A percentile compares a stretch with the other conserved stretches of the same genome.
Evolutionary conservation across 2,329 filamentous ascomycete genomes (phyloP).

Genomic region (Hymenoscyphus fraxineus): DNA sequence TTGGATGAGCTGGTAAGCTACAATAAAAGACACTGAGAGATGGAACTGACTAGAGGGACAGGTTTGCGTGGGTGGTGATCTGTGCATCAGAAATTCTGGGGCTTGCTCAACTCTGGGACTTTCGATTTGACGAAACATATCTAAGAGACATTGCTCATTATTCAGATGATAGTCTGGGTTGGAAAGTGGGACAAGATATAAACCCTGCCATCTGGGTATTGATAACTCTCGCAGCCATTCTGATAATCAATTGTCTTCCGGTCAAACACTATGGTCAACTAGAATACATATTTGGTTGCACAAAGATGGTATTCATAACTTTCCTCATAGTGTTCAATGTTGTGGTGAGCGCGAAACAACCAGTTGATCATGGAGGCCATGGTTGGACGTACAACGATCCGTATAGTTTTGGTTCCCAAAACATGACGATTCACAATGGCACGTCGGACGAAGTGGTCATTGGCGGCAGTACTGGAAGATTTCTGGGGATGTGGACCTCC

Average conservation of each 20-base stretch:
- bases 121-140: conserved; percentile 36
- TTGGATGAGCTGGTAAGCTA: conserved; percentile 42
- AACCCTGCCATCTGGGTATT: conserved; percentile 40
- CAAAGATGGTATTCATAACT: conserved; percentile 57
- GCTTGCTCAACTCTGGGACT: conserved; percentile 39
- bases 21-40: not conserved
- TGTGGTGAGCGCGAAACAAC: conserved; percentile 35
- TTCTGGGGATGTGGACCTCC: conserved; percentile 40
- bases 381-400: conserved; percentile 36
- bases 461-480: conserved; percentile 33
- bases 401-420: conserved; percentile 32
- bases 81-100: conserved; percentile 39
- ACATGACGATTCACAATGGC: conserved; percentile 31
- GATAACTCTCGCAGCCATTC: conserved; percentile 34
- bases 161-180: conserved; percentile 32
- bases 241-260: conserved; percentile 37
- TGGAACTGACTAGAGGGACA: conserved; percentile 12
- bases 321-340: conserved; percentile 51
- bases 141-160: conserved; percentile 33
- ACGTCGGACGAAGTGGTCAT: conserved; percentile 18
- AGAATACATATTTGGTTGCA: conserved; percentile 58
- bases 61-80: conserved; percentile 35
- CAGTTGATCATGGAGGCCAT: conserved; percentile 27
- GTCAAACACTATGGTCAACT: conserved; percentile 51
- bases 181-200: conserved; percentile 25